These are phyloP conservation scores for Moricandia moricandioides DNA, from an alignment of 345 rosid species.

Conservation along the genomic window DNA sequence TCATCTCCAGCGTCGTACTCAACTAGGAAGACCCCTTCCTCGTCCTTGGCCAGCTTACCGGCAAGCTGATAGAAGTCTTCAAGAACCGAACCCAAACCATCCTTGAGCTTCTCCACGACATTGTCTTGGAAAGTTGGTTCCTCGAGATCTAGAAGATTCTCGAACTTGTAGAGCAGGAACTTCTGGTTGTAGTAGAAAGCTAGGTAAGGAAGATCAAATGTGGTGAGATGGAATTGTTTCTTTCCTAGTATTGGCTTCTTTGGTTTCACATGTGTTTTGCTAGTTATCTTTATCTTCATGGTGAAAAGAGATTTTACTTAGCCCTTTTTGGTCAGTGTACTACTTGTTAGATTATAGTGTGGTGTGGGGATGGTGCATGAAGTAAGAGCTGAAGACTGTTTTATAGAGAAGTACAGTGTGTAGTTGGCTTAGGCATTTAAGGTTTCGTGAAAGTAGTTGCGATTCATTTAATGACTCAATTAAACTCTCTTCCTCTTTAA, in stretches of 20 bases:
- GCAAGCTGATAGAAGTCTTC: constrained; percentile 84
- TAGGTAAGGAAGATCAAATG: constrained; percentile 89
- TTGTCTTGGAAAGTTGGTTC: constrained; percentile 29
- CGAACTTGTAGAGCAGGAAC: constrained; percentile 61
- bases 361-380: constrained; percentile 2
- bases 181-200: constrained; percentile 91
- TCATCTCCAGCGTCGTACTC: constrained; percentile 59
- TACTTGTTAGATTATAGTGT: background rate
- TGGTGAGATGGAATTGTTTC: constrained; percentile 63
- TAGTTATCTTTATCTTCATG: constrained; percentile 44
- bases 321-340: constrained; percentile 23
- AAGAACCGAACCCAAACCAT: constrained; percentile 58
- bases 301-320: background rate
- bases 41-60: constrained; percentile 79
- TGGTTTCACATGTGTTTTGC: constrained; percentile 66
- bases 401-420: constrained; percentile 18
- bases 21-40: constrained; percentile 73
- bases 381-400: constrained; percentile 15
- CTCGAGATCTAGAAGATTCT: constrained; percentile 29
- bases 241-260: constrained; percentile 49
- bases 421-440: constrained; percentile 63
- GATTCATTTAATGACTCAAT: constrained; percentile 27
- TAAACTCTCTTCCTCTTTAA: background rate
- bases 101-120: constrained; percentile 67
- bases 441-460: constrained; percentile 49